Evolutionary conservation across 2,329 filamentous ascomycete genomes (phyloP).

Genomic region (Biscogniauxia sp.): DNA sequence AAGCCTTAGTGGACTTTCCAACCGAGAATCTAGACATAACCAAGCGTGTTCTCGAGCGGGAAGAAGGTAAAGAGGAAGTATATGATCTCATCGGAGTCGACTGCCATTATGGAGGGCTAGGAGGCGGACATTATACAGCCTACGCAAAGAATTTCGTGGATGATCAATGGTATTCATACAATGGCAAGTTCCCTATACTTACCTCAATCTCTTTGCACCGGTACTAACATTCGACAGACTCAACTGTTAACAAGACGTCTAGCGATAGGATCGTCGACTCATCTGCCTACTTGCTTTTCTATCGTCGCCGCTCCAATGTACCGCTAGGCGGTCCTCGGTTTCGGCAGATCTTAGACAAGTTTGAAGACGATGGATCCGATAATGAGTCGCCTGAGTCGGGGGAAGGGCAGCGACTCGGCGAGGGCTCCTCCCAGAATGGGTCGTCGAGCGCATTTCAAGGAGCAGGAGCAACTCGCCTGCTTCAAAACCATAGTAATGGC

Average conservation of each 20-base stretch:
- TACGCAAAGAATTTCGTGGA: conserved; percentile 91
- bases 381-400: conserved; percentile 55
- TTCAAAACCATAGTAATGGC: conserved; percentile 57
- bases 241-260: conserved; percentile 64
- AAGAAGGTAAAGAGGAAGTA: conserved; percentile 75
- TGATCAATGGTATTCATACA: conserved; percentile 91
- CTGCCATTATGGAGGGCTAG: conserved; percentile 90
- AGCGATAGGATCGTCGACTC: conserved; percentile 64
- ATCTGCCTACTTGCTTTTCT: conserved; percentile 91
- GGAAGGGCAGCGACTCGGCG: conserved; percentile 86
- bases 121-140: conserved; percentile 94
- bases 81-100: conserved; percentile 97
- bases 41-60: conserved; percentile 72
- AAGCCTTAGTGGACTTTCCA: conserved; percentile 88
- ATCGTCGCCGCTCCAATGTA: conserved; percentile 74
- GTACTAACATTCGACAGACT: conserved; percentile 61
- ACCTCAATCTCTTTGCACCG: neutral
- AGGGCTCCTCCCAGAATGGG: conserved; percentile 79
- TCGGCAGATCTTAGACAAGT: conserved; percentile 65
- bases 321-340: conserved; percentile 80
- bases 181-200: conserved; percentile 61
- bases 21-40: conserved; percentile 82
- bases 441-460: conserved; percentile 83
- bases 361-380: conserved; percentile 48
- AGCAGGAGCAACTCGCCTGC: conserved; percentile 73